phyloP scores from a whole-genome alignment of 2,329 filamentous ascomycete species.

The Chaetomium strumarium region DNA sequence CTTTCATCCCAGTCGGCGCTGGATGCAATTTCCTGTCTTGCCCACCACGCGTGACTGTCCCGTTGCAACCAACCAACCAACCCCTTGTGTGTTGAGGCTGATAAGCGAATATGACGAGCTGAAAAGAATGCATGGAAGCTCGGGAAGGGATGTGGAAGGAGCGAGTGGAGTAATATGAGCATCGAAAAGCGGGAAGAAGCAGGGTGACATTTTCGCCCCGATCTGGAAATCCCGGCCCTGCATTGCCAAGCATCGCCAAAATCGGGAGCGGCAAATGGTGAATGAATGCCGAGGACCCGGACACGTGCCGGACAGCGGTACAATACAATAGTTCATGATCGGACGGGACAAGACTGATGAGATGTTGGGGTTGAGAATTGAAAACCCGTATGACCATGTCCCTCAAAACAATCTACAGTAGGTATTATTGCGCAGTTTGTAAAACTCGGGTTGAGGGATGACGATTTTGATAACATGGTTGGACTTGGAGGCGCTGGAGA shows the following conservation, averaged over 20 bases:
- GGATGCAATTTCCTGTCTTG: conserved; percentile 10
- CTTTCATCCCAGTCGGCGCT: not conserved
- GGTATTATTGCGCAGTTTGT: too few species aligned
- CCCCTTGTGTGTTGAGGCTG: too few species aligned
- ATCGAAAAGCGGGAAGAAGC: not conserved
- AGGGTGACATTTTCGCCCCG: not conserved
- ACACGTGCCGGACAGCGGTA: too few species aligned
- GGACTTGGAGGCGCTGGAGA: too few species aligned
- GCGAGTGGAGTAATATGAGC: not conserved
- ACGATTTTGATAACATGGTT: too few species aligned
- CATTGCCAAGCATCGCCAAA: not conserved
- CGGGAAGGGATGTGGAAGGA: too few species aligned
- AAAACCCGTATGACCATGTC: too few species aligned
- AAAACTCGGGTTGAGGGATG: too few species aligned
- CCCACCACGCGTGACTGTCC: conserved; percentile 16
- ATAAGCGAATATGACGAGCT: conserved; percentile 5
- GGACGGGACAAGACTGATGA: too few species aligned
- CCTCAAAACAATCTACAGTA: too few species aligned
- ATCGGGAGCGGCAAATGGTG: not conserved
- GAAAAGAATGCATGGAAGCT: conserved; percentile 2
- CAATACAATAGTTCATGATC: too few species aligned
- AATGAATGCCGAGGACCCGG: not conserved
- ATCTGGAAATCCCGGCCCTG: not conserved
- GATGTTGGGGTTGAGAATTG: too few species aligned
- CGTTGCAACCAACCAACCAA: not conserved